These are phyloP conservation scores for Talaromyces funiculosus DNA, from an alignment of 2,329 filamentous ascomycete genomes.

Conservation along the genomic window DNA sequence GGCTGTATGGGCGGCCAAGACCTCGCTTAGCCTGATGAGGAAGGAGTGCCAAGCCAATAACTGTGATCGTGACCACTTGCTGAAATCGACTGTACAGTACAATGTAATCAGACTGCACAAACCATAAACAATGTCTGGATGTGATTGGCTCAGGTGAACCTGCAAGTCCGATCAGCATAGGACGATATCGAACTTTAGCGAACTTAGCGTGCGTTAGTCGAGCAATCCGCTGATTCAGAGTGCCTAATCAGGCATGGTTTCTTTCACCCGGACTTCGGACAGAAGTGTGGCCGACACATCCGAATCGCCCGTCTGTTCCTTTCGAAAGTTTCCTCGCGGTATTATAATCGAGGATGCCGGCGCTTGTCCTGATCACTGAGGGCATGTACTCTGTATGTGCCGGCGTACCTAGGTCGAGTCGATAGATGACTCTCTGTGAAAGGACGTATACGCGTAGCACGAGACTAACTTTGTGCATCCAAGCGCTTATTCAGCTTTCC, in stretches of 20 bases:
- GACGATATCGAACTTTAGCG: background rate
- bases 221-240: slow-evolving; percentile 1
- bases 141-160: background rate
- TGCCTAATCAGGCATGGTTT: background rate
- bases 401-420: background rate
- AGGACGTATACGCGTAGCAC: no score
- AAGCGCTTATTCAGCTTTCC: background rate
- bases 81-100: no score
- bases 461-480: background rate
- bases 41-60: background rate
- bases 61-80: background rate
- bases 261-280: background rate
- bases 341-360: background rate
- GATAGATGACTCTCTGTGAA: background rate
- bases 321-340: background rate
- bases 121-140: background rate
- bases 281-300: background rate
- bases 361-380: background rate
- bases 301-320: background rate
- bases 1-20: background rate
- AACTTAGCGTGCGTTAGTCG: background rate
- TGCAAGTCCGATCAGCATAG: background rate
- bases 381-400: background rate
- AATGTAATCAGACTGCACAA: background rate
- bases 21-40: background rate